Evolutionary conservation across 306 rosid genomes (phyloP).

Genomic region (Cucurbita maxima): DNA sequence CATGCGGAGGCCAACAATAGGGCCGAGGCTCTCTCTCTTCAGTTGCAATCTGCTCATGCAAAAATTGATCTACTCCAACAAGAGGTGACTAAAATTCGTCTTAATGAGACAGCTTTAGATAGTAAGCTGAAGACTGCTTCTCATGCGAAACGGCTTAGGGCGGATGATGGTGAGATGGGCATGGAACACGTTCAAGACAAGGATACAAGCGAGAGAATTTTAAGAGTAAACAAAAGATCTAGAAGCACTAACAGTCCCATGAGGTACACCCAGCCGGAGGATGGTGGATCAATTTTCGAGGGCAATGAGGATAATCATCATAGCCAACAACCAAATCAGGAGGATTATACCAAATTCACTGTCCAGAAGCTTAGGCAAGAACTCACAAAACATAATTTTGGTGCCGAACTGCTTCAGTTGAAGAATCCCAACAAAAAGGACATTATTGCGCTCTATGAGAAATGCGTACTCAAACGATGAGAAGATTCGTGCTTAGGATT

Average conservation of each 20-base stretch:
- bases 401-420: slow-evolving; percentile 66
- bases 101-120: slow-evolving; percentile 70
- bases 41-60: slow-evolving; percentile 80
- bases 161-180: slow-evolving; percentile 45
- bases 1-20: slow-evolving; percentile 77
- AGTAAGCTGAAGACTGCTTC: slow-evolving; percentile 56
- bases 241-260: slow-evolving; percentile 47
- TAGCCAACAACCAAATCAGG: slow-evolving; percentile 54
- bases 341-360: slow-evolving; percentile 69
- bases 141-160: slow-evolving; percentile 64
- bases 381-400: slow-evolving; percentile 71
- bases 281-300: slow-evolving; percentile 69
- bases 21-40: slow-evolving; percentile 78
- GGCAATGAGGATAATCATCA: slow-evolving; percentile 54
- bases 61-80: slow-evolving; percentile 77
- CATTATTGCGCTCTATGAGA: slow-evolving; percentile 67
- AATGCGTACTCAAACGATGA: slow-evolving; percentile 45
- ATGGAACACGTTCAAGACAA: slow-evolving; percentile 54
- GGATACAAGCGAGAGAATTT: slow-evolving; percentile 45
- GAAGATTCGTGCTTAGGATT: slow-evolving; percentile 8
- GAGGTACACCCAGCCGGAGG: slow-evolving; percentile 42
- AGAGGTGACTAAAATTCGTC: slow-evolving; percentile 60
- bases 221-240: slow-evolving; percentile 45
- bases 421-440: slow-evolving; percentile 73
- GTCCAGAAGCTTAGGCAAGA: slow-evolving; percentile 80